Conservation (phyloP, 2,329 filamentous ascomycete species). For the Neoscytalidium dimidiatum region DNA sequence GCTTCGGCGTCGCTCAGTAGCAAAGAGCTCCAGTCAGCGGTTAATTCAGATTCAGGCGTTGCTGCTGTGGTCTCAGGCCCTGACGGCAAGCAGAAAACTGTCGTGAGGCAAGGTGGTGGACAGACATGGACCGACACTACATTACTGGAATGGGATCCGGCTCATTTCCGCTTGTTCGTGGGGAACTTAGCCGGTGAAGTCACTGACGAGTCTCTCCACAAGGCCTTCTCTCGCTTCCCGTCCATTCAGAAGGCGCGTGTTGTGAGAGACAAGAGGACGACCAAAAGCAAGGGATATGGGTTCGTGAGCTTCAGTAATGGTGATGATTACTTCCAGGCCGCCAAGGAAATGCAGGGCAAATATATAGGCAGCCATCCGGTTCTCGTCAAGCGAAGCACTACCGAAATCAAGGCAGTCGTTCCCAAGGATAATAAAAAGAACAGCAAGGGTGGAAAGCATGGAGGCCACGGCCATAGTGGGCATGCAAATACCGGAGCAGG, state of each 20-base stretch:
- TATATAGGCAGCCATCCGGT: conserved; percentile 98
- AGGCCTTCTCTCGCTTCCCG: conserved; percentile 86
- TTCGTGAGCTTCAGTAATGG: conserved; percentile 96
- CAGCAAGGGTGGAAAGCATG: conserved; percentile 48
- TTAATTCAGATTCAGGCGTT: conserved; percentile 46
- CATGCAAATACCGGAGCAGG: conserved; percentile 40
- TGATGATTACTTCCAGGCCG: conserved; percentile 94
- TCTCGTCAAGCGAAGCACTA: conserved; percentile 81
- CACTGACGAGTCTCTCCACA: conserved; percentile 91
- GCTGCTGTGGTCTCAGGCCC: conserved; percentile 43
- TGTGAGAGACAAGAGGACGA: conserved; percentile 91
- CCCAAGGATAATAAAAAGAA: conserved; percentile 53
- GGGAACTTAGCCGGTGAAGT: conserved; percentile 97
- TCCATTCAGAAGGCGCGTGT: conserved; percentile 92
- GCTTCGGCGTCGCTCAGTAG: conserved; percentile 39
- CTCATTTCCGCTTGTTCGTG: conserved; percentile 92
- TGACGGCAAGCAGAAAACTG: conserved; percentile 74
- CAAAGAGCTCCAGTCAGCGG: conserved; percentile 40
- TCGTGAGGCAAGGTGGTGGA: conserved; percentile 83
- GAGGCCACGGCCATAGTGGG: conserved; percentile 27
- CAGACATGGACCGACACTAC: conserved; percentile 89
- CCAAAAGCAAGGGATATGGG: conserved; percentile 93
- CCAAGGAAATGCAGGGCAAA: conserved; percentile 98
- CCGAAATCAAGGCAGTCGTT: conserved; percentile 81
- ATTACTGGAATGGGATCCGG: conserved; percentile 92